phyloP scores from a whole-genome alignment of 2,329 filamentous ascomycete genomes.

The Dactylellina haptotyla region DNA sequence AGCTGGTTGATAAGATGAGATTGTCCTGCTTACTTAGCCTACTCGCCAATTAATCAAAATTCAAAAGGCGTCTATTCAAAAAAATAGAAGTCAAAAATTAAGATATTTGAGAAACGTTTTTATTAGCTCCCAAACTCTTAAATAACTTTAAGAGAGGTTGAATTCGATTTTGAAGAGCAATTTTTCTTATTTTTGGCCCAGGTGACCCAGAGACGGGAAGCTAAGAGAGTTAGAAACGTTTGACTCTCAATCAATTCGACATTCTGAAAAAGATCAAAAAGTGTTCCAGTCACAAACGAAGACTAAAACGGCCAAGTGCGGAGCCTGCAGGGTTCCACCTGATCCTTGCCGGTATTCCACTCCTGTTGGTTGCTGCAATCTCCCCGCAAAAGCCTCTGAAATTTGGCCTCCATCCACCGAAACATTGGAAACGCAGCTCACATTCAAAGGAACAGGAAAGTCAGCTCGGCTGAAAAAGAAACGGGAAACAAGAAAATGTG shows the following conservation, averaged over 20 bases:
- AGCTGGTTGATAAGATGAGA: background rate
- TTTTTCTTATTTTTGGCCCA: no score
- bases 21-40: background rate
- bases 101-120: no score
- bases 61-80: background rate
- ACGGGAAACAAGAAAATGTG: conserved; percentile 4
- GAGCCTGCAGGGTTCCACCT: conserved; percentile 29
- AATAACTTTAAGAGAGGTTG: no score
- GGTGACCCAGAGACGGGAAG: no score
- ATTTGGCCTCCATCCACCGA: background rate
- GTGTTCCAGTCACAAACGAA: conserved; percentile 8
- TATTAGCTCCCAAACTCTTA: no score
- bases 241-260: background rate
- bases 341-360: conserved; percentile 32
- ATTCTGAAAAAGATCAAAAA: conserved; percentile 14
- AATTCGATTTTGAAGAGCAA: no score
- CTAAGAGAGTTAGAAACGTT: background rate
- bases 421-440: background rate
- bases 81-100: no score
- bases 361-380: conserved; percentile 13
- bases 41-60: background rate
- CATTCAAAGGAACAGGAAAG: background rate
- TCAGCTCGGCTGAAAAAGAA: conserved; percentile 11
- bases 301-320: background rate
- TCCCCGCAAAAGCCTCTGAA: conserved; percentile 24